phyloP scores from a whole-genome alignment of 208 protist species.

The Acanthamoeba quina region DNA sequence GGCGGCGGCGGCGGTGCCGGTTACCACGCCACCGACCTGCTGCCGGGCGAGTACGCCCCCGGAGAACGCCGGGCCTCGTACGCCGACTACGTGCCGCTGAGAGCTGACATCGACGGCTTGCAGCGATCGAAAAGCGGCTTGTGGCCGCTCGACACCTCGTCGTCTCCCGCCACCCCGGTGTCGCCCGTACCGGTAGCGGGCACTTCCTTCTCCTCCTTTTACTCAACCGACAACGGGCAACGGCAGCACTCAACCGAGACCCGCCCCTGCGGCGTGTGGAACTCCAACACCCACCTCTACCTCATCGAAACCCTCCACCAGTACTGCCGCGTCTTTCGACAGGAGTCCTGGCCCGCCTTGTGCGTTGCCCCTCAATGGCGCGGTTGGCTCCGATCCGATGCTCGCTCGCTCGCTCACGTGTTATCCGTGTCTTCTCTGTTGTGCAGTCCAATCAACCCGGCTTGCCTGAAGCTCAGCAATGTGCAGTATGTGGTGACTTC shows the following conservation, averaged over 20 bases:
- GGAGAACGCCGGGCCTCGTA: no score
- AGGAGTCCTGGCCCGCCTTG: background rate
- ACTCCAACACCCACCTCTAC: background rate
- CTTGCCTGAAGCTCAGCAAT: slow-evolving; percentile 29
- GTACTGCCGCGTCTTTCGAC: slow-evolving; percentile 12
- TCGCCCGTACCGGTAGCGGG: no score
- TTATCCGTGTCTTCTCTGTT: background rate
- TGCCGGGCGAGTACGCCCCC: no score
- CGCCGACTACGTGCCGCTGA: background rate
- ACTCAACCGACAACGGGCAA: background rate
- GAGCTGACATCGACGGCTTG: background rate
- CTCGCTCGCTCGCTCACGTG: no score
- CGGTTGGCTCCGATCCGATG: no score
- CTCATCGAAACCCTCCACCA: background rate
- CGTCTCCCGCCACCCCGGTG: no score
- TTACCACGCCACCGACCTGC: no score
- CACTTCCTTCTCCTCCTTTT: background rate
- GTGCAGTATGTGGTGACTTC: slow-evolving; percentile 29
- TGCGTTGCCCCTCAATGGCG: background rate
- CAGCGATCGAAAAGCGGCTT: background rate
- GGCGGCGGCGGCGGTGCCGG: no score
- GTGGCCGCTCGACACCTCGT: no score
- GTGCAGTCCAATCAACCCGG: slow-evolving; percentile 28
- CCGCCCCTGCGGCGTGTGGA: background rate
- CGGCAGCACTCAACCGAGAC: background rate